Evolutionary conservation across 352 stramenopile species (phyloP).

Genomic region (Phytophthora pluvialis): DNA sequence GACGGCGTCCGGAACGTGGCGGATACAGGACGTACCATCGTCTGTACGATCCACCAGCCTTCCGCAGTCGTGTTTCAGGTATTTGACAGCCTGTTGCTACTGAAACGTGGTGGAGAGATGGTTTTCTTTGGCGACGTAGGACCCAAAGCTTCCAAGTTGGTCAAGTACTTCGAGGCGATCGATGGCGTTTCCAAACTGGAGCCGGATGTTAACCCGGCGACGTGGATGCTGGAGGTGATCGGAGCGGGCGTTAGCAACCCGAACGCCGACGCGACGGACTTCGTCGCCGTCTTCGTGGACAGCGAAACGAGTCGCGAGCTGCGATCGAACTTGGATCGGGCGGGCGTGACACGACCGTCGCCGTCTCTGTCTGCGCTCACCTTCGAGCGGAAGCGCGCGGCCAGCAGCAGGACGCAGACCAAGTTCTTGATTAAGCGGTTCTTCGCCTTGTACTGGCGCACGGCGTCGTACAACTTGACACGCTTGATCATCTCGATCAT

Average conservation of each 20-base stretch:
- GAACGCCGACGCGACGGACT: slow-evolving; percentile 6
- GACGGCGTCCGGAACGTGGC: slow-evolving; percentile 82
- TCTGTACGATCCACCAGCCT: slow-evolving; percentile 30
- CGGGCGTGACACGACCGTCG: slow-evolving; percentile 14
- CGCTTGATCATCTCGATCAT: slow-evolving; percentile 49
- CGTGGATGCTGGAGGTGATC: slow-evolving; percentile 31
- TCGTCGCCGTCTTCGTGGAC: slow-evolving; percentile 15
- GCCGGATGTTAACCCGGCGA: slow-evolving; percentile 16
- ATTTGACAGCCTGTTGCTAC: slow-evolving; percentile 24
- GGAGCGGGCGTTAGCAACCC: slow-evolving; percentile 19
- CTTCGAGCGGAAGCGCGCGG: slow-evolving; percentile 12
- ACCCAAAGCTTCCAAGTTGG: slow-evolving; percentile 5
- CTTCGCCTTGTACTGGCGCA: slow-evolving; percentile 24
- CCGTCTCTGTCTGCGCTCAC: slow-evolving; percentile 2
- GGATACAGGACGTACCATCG: slow-evolving; percentile 47
- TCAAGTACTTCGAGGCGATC: slow-evolving; percentile 26
- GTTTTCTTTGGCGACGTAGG: slow-evolving; percentile 20
- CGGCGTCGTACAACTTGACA: slow-evolving; percentile 23
- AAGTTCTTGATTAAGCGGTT: slow-evolving; percentile 30
- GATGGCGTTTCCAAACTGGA: slow-evolving; percentile 8
- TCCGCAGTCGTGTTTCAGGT: slow-evolving; percentile 18
- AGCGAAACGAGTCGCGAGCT: neutral
- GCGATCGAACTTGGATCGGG: slow-evolving; percentile 6
- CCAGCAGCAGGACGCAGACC: slow-evolving; percentile 4
- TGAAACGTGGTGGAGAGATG: slow-evolving; percentile 23